Base-by-base conservation (phyloP, 768 basidiomycete species). In the Mycena maculata region DNA sequence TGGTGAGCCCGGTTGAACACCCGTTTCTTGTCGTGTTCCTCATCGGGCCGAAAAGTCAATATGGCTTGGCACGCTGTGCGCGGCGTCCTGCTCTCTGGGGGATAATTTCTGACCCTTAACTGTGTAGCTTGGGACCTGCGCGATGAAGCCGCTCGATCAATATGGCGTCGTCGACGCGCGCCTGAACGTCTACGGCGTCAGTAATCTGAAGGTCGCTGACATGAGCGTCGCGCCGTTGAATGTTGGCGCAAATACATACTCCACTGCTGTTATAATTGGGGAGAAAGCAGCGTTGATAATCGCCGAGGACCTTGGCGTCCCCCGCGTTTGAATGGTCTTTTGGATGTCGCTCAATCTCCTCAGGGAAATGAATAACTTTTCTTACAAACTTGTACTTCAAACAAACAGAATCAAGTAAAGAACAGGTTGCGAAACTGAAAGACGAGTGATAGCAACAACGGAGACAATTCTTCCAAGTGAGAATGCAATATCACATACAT, bases 281-380 rank as follows among this genome's bases (percentile, higher is more conserved):
- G 88, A 89, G 77, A 88, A 88, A 74, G 88, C 86, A 0, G 86
- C 87, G 0, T 57, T 79, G 13, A 80, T 88, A 31, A 85, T 89
- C 41, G 84, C 82, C 8, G 79, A 84, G 53, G 87, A 87, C 18
- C 60, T 78, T 13, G 77, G 76, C 2, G 61, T 74, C 49, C 50
- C 54, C 10, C 57, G 63, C 2, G 63, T 65, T 31, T 47, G 42
- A 33, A 28, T 36, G 6, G 13, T 36, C 33, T 36, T 6, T 6
- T 36, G 13, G 33, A 36, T 36, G n/a, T n/a, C n/a, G n/a, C n/a
- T n/a, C n/a, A n/a, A n/a, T n/a, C n/a, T n/a, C n/a, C n/a, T n/a
- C n/a, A n/a, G n/a, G n/a, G n/a, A n/a, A n/a, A n/a, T n/a, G n/a
- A n/a, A n/a, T n/a, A n/a, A n/a, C n/a, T n/a, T n/a, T n/a, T n/a